Percentiles rank a stretch among this genome's conserved stretches.
phyloP scores from a whole-genome alignment of 805 yeast species.

The Nakazawaea ernobii region DNA sequence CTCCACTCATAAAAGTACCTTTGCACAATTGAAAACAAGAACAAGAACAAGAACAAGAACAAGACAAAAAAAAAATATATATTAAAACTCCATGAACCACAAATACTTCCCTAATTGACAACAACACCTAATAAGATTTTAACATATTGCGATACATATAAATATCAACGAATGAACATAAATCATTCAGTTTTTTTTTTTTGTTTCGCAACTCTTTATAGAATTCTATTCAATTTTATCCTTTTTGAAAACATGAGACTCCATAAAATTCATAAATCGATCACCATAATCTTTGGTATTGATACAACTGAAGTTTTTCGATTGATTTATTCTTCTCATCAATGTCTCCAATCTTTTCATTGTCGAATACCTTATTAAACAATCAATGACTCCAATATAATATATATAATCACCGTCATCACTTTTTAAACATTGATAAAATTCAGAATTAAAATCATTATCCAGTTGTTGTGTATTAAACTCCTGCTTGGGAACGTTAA shows the following conservation, averaged over 20 bases:
- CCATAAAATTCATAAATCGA: constrained; percentile 71
- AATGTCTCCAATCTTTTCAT: constrained; percentile 79
- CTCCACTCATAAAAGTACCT: no score
- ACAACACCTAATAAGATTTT: no score
- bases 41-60: no score
- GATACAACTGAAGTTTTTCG: constrained; percentile 72
- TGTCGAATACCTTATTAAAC: constrained; percentile 74
- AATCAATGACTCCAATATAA: constrained; percentile 91
- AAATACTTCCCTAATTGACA: no score
- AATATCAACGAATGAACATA: no score
- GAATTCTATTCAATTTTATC: constrained; percentile 43
- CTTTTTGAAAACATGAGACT: constrained; percentile 48
- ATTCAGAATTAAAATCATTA: constrained; percentile 12
- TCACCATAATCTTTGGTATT: constrained; percentile 87
- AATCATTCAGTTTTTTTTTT: no score
- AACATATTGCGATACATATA: no score
- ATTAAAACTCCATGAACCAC: no score
- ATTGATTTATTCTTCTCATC: constrained; percentile 69
- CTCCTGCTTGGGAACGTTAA: not conserved
- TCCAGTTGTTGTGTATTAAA: no score
- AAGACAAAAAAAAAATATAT: no score
- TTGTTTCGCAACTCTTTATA: no score
- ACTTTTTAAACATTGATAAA: constrained; percentile 68
- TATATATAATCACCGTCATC: constrained; percentile 68
- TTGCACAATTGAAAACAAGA: no score